These are phyloP conservation scores for Talaromyces proteolyticus DNA, from an alignment of 495 filamentous ascomycete genomes.

Conservation along the genomic window DNA sequence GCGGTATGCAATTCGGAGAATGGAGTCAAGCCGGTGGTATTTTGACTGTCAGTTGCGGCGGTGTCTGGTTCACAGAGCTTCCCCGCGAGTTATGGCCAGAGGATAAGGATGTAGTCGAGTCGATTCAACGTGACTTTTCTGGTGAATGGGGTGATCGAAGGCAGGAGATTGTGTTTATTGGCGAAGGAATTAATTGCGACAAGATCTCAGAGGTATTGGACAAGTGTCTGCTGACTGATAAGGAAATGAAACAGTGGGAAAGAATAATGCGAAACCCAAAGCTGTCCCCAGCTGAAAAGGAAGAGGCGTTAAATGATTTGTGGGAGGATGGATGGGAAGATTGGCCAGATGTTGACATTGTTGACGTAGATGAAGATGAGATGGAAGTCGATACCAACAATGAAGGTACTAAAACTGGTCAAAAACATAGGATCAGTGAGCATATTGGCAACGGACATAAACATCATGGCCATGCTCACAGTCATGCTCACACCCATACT, in stretches of 20 bases:
- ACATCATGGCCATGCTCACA: slow-evolving; percentile 37
- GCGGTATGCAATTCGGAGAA: slow-evolving; percentile 42
- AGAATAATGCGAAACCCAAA: slow-evolving; percentile 37
- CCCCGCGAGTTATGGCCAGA: slow-evolving; percentile 38
- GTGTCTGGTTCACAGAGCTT: slow-evolving; percentile 47
- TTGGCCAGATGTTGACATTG: slow-evolving; percentile 36
- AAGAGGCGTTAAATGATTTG: slow-evolving; percentile 29
- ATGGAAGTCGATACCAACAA: not conserved
- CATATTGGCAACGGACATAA: slow-evolving; percentile 17
- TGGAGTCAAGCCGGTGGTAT: slow-evolving; percentile 59
- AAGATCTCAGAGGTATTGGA: slow-evolving; percentile 38
- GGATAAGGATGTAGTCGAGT: slow-evolving; percentile 32
- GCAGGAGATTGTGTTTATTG: slow-evolving; percentile 57
- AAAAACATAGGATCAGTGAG: slow-evolving; percentile 25
- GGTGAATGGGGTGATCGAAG: slow-evolving; percentile 53
- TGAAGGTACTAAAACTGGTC: not conserved
- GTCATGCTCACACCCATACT: slow-evolving; percentile 33
- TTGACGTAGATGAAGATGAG: slow-evolving; percentile 26
- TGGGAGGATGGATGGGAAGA: slow-evolving; percentile 56
- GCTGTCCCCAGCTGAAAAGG: slow-evolving; percentile 20
- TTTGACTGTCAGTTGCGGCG: slow-evolving; percentile 47
- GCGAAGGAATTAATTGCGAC: slow-evolving; percentile 40
- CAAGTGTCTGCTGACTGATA: slow-evolving; percentile 41
- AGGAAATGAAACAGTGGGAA: slow-evolving; percentile 46
- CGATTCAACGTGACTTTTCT: slow-evolving; percentile 38